A percentile compares a stretch with the other conserved stretches of the same genome.
These are phyloP conservation scores for Arthrinium phaeospermum DNA, from an alignment of 2,329 filamentous ascomycete species.

Conservation along the genomic window DNA sequence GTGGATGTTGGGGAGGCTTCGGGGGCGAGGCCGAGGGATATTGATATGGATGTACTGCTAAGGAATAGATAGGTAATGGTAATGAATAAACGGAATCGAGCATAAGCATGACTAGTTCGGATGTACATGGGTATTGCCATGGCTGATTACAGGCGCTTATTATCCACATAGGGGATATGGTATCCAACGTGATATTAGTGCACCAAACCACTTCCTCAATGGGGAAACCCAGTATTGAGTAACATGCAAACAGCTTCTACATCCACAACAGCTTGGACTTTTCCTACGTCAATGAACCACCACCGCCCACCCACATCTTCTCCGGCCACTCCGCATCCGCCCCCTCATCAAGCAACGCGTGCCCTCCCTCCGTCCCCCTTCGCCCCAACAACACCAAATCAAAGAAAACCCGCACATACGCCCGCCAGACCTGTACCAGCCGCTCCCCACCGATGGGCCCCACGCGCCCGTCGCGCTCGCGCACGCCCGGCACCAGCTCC, in stretches of 20 bases:
- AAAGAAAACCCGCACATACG: background rate
- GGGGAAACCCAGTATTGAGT: too few species aligned
- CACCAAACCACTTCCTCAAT: too few species aligned
- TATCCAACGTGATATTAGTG: too few species aligned
- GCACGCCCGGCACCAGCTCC: background rate
- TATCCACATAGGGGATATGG: too few species aligned
- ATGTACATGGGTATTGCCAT: background rate
- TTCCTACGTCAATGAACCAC: background rate
- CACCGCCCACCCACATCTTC: background rate
- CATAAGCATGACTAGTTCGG: background rate
- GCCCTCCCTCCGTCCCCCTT: background rate
- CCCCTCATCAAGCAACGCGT: background rate
- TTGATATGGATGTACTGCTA: conserved; percentile 18
- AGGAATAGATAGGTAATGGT: background rate
- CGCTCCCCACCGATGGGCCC: conserved; percentile 17
- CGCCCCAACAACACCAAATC: background rate
- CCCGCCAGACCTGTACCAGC: background rate
- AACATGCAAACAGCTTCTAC: too few species aligned
- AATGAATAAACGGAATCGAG: background rate
- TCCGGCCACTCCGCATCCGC: background rate
- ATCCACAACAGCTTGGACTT: too few species aligned
- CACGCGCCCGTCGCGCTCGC: background rate
- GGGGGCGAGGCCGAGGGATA: background rate
- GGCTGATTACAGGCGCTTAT: too few species aligned
- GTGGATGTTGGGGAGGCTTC: conserved; percentile 19